Conservation (phyloP, 2,329 filamentous ascomycete genomes). For the Macrophomina phaseolina region DNA sequence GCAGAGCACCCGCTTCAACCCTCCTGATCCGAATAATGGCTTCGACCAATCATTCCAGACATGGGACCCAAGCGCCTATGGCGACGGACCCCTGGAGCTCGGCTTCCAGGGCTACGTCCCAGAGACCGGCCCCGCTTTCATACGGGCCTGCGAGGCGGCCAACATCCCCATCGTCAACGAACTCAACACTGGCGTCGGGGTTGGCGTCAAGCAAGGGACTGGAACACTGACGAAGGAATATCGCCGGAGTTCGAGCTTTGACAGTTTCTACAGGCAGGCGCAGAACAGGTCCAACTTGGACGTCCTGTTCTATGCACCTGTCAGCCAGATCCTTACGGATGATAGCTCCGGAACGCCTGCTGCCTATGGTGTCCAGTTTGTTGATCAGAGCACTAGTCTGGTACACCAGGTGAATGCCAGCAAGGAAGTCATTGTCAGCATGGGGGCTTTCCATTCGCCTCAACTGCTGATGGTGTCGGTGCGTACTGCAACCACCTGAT, state of each 20-base stretch:
- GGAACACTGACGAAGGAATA: slow-evolving; percentile 33
- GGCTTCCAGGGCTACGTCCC: slow-evolving; percentile 40
- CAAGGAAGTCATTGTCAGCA: slow-evolving; percentile 41
- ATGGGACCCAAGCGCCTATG: slow-evolving; percentile 37
- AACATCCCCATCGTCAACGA: slow-evolving; percentile 42
- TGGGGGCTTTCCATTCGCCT: slow-evolving; percentile 39
- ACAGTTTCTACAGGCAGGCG: slow-evolving; percentile 40
- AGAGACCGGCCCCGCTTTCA: slow-evolving; percentile 37
- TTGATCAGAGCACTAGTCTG: slow-evolving; percentile 35
- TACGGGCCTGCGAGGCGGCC: slow-evolving; percentile 37
- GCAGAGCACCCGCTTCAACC: slow-evolving; percentile 37
- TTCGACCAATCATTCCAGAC: slow-evolving; percentile 40
- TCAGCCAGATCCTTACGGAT: slow-evolving; percentile 35
- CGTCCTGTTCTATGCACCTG: slow-evolving; percentile 38
- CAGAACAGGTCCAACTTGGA: slow-evolving; percentile 37
- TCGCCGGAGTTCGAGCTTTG: slow-evolving; percentile 39
- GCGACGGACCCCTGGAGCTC: slow-evolving; percentile 38
- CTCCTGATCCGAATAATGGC: slow-evolving; percentile 34
- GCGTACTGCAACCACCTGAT: slow-evolving; percentile 26
- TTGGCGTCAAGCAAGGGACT: slow-evolving; percentile 42
- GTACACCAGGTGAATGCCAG: slow-evolving; percentile 37
- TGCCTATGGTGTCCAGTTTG: slow-evolving; percentile 38
- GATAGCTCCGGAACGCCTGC: slow-evolving; percentile 24
- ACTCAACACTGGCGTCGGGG: slow-evolving; percentile 38
- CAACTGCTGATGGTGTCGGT: slow-evolving; percentile 41